Base-by-base conservation (phyloP, 495 filamentous ascomycete genomes). In the Penicillium parvum region DNA sequence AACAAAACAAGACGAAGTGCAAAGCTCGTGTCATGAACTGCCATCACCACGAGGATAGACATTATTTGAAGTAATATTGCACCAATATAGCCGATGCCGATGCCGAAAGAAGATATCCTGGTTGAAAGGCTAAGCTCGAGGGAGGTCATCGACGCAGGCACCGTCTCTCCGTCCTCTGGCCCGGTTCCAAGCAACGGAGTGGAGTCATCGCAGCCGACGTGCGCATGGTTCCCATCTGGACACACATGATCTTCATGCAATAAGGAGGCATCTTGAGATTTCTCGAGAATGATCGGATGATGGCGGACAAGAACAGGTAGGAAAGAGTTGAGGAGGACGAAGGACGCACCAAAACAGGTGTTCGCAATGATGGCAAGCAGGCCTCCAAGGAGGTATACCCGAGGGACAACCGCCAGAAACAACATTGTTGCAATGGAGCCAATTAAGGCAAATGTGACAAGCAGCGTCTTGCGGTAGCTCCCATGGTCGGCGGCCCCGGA, bases 401-500 rank as follows among this genome's bases (percentile, higher is more conserved):
- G 70, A 11, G 88, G 78, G 11, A 78, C 72, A 25, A 96, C 77
- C 25, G 82, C 78, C 33, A 98, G 77, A 58, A 96, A 96, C 2
- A 86, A 67, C 90, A 97, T 98, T 5, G 87, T 95, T 32, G 81
- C 76, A 25, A 84, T 62, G 43, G 89, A 81, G 21, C 92, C 92
- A 18, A 80, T 72, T 60, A 88, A 83, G 22, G 86, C 92, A 61
- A 96, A 97, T 2, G 65, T 66, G 15, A 98, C 73, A 17, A 98
- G 68, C 10, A 98, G 76, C 26, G 76, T 81, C 66, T 98, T 98
- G 45, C 92, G 81, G 65, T 90, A 95, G 37, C 83, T 85, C 45
- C 92, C 92, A 64, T 97, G 92, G 58, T 98, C 92, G 32, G 92
- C 92, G 29, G 92, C 92, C 22, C 87, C 92, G 46, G 85, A 91